Base-by-base conservation (phyloP, 352 stramenopile genomes). In the Phytophthora aleatoria region DNA sequence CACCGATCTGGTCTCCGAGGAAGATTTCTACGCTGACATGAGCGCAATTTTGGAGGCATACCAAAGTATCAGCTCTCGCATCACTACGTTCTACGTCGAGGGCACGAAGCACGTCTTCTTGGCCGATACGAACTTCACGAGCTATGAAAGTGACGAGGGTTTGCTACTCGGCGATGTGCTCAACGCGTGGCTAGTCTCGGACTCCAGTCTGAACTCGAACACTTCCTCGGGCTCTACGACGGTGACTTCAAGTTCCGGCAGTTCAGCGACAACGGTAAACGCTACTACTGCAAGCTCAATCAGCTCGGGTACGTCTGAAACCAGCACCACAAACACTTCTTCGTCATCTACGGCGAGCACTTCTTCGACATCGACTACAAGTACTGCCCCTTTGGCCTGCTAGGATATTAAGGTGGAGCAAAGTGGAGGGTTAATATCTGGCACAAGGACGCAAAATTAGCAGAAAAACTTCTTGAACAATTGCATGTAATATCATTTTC, bases 21-120 rank as follows among this genome's bases (percentile, higher is more conserved):
- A 74, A 6, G 64, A 75, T 41, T 89, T 88, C 39, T 86, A 72
- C 65, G 49, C 36, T 3, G 61, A 81, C 45, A 70, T 81, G 59
- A 67, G 54, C 4, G 38, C 44, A 15, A 82, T 85, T 28, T 39
- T 80, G 12, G 51, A 66, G 38, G 41, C 63, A 27, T 79, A 79
- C 51, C 33, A 53, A n/a, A 65, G 51, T 13, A 58, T 71, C 13
- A 79, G 64, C 51, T 56, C 51, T 47, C 53, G 53, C 3, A 67
- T 74, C 36, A 68, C 71, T n/a, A 76, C 59, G 24, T 79, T 79
- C 43, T 70, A 71, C 43, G 56, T 74, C 3, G 59, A 71, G 16
- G 58, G 64, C 51, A 69, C 65, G 33, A 61, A 68, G 30, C 71
- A 77, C 49, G 67, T 76, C 39, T 79, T 68, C 33, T 30, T 72